Evolutionary conservation across 1,284 basidiomycete species (phyloP).

Genomic region (Boletus smithii): DNA sequence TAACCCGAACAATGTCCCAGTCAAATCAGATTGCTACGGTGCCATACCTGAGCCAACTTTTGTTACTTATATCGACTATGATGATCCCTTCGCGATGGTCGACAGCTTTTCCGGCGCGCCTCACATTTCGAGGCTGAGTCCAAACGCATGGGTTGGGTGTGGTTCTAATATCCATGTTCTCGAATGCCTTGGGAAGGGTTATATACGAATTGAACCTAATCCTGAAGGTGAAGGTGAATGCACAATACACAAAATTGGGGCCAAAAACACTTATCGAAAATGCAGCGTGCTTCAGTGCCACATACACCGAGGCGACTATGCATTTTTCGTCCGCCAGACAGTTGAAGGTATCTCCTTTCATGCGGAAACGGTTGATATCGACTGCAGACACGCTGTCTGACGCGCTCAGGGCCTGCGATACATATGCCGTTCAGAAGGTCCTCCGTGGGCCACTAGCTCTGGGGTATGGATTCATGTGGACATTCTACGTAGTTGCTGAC

Average conservation of each 20-base stretch:
- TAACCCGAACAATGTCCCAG: slow-evolving; percentile 3
- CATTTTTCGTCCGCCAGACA: slow-evolving; percentile 43
- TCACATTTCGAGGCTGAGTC: slow-evolving; percentile 49
- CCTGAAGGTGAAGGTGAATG: slow-evolving; percentile 35
- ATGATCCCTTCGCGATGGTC: slow-evolving; percentile 70
- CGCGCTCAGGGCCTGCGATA: slow-evolving; percentile 68
- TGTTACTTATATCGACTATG: slow-evolving; percentile 79
- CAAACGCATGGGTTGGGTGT: slow-evolving; percentile 79
- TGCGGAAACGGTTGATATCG: slow-evolving; percentile 52
- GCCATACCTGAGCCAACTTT: slow-evolving; percentile 56
- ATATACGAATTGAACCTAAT: slow-evolving; percentile 63
- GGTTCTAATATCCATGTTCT: slow-evolving; percentile 75
- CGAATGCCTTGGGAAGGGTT: slow-evolving; percentile 74
- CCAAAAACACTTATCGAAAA: slow-evolving; percentile 5
- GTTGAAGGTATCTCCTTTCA: slow-evolving; percentile 53
- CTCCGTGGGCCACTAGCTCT: slow-evolving; percentile 44
- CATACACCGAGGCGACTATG: slow-evolving; percentile 54
- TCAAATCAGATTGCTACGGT: slow-evolving; percentile 23
- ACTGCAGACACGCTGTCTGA: slow-evolving; percentile 51
- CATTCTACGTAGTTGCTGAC: slow-evolving; percentile 11
- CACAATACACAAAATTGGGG: neutral
- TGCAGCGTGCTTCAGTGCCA: slow-evolving; percentile 42
- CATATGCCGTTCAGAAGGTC: slow-evolving; percentile 55
- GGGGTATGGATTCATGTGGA: slow-evolving; percentile 39
- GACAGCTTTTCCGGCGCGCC: slow-evolving; percentile 51